phyloP scores from a whole-genome alignment of 2,329 filamentous ascomycete genomes.

The Aplosporella prunicola region DNA sequence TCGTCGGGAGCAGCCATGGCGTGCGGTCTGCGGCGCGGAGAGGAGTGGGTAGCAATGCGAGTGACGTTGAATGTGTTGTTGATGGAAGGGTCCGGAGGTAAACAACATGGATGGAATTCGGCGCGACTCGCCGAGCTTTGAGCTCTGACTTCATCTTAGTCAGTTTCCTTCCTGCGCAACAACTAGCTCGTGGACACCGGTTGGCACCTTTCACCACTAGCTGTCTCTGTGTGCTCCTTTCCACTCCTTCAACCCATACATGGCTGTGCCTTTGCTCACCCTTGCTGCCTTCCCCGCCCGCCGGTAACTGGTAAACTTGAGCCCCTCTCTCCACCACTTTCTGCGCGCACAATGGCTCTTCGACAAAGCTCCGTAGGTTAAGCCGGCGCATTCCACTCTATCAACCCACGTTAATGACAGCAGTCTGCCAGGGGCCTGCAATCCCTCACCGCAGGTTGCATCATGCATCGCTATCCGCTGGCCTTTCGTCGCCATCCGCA shows the following conservation, averaged over 20 bases:
- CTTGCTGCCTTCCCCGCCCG: not conserved
- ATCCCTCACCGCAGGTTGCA: slow-evolving; percentile 24
- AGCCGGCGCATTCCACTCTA: not conserved
- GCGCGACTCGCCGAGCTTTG: no score
- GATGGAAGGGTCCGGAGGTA: not conserved
- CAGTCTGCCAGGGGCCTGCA: slow-evolving; percentile 18
- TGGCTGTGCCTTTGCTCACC: slow-evolving; percentile 2
- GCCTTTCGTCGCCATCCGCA: no score
- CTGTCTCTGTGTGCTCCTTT: no score
- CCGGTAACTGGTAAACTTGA: slow-evolving; percentile 5
- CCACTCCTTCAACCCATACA: no score
- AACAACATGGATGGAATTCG: no score
- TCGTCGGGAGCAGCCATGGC: slow-evolving; percentile 31
- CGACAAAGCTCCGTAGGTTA: slow-evolving; percentile 11
- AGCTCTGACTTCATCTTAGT: slow-evolving; percentile 10
- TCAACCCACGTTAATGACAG: slow-evolving; percentile 6
- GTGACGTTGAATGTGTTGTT: slow-evolving; percentile 5
- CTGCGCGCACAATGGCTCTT: slow-evolving; percentile 10
- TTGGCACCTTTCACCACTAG: no score
- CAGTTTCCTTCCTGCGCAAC: no score
- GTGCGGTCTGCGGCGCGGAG: slow-evolving; percentile 1
- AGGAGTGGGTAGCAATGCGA: slow-evolving; percentile 7
- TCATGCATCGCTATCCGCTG: no score
- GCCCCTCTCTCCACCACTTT: not conserved
- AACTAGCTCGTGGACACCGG: no score